phyloP scores from a whole-genome alignment of 2,329 filamentous ascomycete genomes.

The Rutstroemia sp. region DNA sequence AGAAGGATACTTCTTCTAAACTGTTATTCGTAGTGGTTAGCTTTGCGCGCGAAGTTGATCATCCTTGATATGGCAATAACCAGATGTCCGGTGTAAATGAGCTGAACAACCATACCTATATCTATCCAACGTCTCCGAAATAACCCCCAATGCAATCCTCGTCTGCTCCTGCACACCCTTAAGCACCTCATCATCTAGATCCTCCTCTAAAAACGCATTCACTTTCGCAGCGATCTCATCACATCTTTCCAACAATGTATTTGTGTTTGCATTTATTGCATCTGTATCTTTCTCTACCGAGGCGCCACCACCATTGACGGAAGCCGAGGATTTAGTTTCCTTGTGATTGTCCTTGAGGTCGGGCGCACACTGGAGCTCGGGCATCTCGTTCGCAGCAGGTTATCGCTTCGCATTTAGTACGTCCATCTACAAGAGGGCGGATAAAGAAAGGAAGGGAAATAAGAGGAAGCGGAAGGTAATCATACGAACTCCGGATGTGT shows the following conservation, averaged over 20 bases:
- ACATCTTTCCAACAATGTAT: slow-evolving; percentile 15
- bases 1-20: slow-evolving; percentile 72
- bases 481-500: background rate
- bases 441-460: background rate
- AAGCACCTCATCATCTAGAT: slow-evolving; percentile 20
- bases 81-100: background rate
- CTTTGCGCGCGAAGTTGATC: background rate
- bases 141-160: slow-evolving; percentile 61
- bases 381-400: background rate
- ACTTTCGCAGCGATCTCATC: slow-evolving; percentile 19
- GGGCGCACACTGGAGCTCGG: background rate
- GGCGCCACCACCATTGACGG: background rate
- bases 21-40: slow-evolving; percentile 35
- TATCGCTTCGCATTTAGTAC: background rate
- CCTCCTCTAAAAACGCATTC: slow-evolving; percentile 25
- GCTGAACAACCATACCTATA: slow-evolving; percentile 52
- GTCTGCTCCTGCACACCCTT: slow-evolving; percentile 61
- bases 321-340: background rate
- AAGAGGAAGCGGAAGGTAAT: background rate
- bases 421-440: background rate
- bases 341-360: background rate
- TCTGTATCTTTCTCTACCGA: no score
- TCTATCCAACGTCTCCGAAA: slow-evolving; percentile 64
- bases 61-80: background rate
- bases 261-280: background rate